Base-by-base conservation (phyloP, 2,329 filamentous ascomycete genomes). In the Decorospora gaudefroyi region DNA sequence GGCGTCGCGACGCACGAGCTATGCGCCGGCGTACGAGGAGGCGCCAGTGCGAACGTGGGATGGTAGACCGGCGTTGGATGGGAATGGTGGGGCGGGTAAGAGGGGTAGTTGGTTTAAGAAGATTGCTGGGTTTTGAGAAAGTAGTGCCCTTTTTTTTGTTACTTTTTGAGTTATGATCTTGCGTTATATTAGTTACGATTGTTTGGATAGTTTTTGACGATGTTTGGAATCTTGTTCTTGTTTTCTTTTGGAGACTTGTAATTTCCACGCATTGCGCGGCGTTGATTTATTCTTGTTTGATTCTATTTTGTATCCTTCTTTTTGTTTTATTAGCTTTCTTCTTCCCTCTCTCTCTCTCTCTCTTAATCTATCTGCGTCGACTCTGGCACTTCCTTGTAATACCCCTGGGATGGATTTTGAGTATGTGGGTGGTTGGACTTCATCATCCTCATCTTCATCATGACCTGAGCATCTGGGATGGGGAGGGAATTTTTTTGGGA, bases 21-120 rank as follows among this genome's bases (percentile, higher is more conserved):
- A 50, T 61, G 64, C 56, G 4, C 47, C 55, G 7, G 56, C 45
- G 34, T 61, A 70, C 61, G 65, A 60, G 37, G 61, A 71, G 48
- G 40, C 59, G 44, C 58, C 61, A 9, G 55, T 67, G 4, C 59
- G 67, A 34, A 71, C 69, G 17, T 74, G 67, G 61, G 73, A 75
- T 57, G 72, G 68, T 9, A 52, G 72, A 43, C 71, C 71, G 4
- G 69, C 67, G 11, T 55, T 62, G 12, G 63, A 59, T 3, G 53
- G 53, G 22, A 43, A 44, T 16, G 49, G 33, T 28, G 54, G 54
- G 16, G 53, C 62, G 21, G 66, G 62, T n/a, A 74, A 73, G 62
- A 65, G 71, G 43, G 67, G 65, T 8, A 74, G 73, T 49, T 76
- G 73, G 73, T 70, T 77, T 23, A 76, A 76, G 70, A 76, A 76